These are phyloP conservation scores for Hordeum pubiflorum DNA, from an alignment of 202 grass and related monocot genomes.

Conservation along the genomic window DNA sequence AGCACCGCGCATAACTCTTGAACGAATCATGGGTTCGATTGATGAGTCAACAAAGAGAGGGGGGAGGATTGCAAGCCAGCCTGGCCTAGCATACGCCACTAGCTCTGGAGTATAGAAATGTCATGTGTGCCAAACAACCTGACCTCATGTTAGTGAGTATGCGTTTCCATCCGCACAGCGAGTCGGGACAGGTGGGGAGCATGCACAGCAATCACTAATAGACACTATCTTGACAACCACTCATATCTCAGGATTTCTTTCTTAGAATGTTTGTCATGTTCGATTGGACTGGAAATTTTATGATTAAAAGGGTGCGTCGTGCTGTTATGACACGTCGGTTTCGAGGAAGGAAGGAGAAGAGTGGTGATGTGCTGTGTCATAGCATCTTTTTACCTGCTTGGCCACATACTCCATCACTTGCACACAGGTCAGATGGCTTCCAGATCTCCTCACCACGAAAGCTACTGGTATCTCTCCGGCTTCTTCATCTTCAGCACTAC, in stretches of 20 bases:
- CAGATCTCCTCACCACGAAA: constrained; percentile 62
- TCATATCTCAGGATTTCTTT: constrained; percentile 13
- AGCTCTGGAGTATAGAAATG: background rate
- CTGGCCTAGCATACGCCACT: background rate
- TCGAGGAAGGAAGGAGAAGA: background rate
- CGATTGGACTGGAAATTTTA: background rate
- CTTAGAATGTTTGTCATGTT: background rate
- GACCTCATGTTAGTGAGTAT: constrained; percentile 15
- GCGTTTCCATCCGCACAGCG: constrained; percentile 12
- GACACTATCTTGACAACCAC: background rate
- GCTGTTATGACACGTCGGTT: background rate
- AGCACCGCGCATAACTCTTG: background rate
- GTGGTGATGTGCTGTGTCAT: background rate
- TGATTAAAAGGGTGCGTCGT: background rate
- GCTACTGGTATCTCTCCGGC: constrained; percentile 89
- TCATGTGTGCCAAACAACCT: constrained; percentile 17
- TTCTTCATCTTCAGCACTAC: constrained; percentile 68
- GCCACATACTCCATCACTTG: constrained; percentile 76
- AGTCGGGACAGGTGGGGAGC: constrained; percentile 35
- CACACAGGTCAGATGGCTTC: constrained; percentile 53
- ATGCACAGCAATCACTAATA: constrained; percentile 16
- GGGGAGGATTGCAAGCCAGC: constrained; percentile 20
- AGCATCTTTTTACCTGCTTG: constrained; percentile 58
- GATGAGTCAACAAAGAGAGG: constrained; percentile 23
- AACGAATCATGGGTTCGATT: background rate